phyloP scores from a whole-genome alignment of 179 eudicot species.

The Heliamphora pulchella region DNA sequence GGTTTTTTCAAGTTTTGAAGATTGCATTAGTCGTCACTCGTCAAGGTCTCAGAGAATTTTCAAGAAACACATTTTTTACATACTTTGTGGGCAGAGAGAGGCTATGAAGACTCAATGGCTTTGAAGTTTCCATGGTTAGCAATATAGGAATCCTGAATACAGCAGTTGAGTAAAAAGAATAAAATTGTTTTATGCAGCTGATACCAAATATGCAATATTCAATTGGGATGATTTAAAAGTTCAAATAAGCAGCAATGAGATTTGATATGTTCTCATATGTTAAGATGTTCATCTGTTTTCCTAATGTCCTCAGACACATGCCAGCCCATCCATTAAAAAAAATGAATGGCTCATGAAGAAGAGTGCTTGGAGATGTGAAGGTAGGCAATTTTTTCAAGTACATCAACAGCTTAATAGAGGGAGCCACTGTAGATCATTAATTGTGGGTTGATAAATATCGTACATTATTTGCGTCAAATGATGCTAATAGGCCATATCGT shows the following conservation, averaged over 20 bases:
- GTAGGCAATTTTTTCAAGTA: conserved; percentile 1
- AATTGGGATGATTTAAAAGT: not conserved
- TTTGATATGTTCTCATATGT: not conserved
- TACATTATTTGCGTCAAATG: too few relatives aligned
- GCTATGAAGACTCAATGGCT: not conserved
- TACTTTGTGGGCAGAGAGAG: too few relatives aligned
- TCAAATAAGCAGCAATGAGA: not conserved
- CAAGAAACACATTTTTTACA: too few relatives aligned
- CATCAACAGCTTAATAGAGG: not conserved
- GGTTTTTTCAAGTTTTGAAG: not conserved
- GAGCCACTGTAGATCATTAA: not conserved
- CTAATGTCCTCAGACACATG: not conserved
- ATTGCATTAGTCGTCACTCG: too few relatives aligned
- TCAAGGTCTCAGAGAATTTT: too few relatives aligned
- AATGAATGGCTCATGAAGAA: too few relatives aligned
- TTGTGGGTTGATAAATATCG: not conserved
- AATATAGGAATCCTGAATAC: not conserved
- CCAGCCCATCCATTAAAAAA: too few relatives aligned
- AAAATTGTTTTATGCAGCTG: not conserved
- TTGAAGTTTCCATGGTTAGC: not conserved
- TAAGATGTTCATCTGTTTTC: not conserved
- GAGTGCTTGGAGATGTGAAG: too few relatives aligned
- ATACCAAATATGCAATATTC: conserved; percentile 2
- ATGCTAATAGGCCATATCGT: too few relatives aligned
- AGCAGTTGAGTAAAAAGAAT: not conserved